Conservation (phyloP, 768 basidiomycete genomes). For the Agrocybe pediades region DNA sequence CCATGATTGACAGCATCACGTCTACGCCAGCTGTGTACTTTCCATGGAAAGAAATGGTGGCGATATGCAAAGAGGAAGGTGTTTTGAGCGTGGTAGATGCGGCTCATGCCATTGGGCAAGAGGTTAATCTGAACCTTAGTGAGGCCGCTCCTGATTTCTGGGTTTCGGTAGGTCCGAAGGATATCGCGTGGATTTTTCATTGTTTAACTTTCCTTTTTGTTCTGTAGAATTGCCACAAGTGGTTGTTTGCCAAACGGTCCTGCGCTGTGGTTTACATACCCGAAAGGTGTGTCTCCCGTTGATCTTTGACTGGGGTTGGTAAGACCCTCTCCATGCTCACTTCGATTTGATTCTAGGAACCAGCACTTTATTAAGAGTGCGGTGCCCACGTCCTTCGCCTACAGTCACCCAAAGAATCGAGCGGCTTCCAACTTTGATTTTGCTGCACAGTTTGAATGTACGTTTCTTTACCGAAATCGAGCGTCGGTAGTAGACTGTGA, state of each 20-base stretch:
- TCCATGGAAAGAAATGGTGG: slow-evolving; percentile 74
- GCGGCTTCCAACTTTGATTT: no score
- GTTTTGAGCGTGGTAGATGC: slow-evolving; percentile 71
- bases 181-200: background rate
- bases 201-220: background rate
- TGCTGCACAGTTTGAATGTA: no score
- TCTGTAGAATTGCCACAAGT: slow-evolving; percentile 79
- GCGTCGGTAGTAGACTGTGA: no score
- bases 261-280: slow-evolving; percentile 79
- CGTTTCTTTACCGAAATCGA: no score
- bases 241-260: slow-evolving; percentile 70
- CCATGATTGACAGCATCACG: slow-evolving; percentile 64
- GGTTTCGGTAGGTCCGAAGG: slow-evolving; percentile 31
- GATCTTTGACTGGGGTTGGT: background rate
- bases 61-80: slow-evolving; percentile 63
- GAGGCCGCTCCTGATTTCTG: slow-evolving; percentile 68
- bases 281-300: slow-evolving; percentile 30
- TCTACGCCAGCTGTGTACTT: slow-evolving; percentile 61
- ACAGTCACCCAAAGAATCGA: background rate
- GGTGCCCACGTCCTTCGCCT: background rate
- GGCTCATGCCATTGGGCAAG: slow-evolving; percentile 79
- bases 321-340: background rate
- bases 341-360: background rate
- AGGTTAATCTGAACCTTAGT: slow-evolving; percentile 58
- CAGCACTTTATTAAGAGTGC: background rate